Evolutionary conservation across 148 eudicot genomes (phyloP).

Genomic region (Drosera capensis): DNA sequence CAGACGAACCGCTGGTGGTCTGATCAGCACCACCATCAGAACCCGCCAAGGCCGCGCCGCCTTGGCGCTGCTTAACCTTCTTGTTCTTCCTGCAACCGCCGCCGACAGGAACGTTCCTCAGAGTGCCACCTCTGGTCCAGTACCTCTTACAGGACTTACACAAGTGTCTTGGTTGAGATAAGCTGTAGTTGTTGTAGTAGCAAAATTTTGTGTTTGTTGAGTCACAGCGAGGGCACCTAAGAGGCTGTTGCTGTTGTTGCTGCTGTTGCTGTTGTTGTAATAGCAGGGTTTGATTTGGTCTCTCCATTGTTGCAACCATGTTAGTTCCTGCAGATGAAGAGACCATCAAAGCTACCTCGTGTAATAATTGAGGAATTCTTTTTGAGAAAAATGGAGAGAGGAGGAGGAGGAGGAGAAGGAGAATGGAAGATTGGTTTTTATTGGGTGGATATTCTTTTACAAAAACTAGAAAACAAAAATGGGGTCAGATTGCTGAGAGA

Average conservation of each 20-base stretch:
- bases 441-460: too few relatives aligned
- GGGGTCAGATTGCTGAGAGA: too few relatives aligned
- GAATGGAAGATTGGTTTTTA: too few relatives aligned
- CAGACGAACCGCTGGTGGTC: neutral
- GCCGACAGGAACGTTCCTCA: constrained; percentile 19
- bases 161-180: constrained; percentile 28
- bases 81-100: constrained; percentile 18
- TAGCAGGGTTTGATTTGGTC: neutral
- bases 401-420: too few relatives aligned
- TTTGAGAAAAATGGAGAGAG: too few relatives aligned
- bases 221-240: constrained; percentile 45
- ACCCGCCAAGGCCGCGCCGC: constrained; percentile 5
- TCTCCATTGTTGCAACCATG: too few relatives aligned
- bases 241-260: constrained; percentile 12
- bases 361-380: too few relatives aligned
- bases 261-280: constrained; percentile 10
- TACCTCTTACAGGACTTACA: constrained; percentile 26
- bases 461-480: too few relatives aligned
- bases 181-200: constrained; percentile 30
- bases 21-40: constrained; percentile 1
- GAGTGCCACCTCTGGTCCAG: constrained; percentile 27
- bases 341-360: too few relatives aligned
- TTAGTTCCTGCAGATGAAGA: too few relatives aligned
- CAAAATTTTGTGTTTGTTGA: constrained; percentile 21
- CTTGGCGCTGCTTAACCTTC: constrained; percentile 13